Percentiles rank a stretch among this genome's conserved stretches.
Conservation (phyloP, 2,329 filamentous ascomycete genomes). For the Scedosporium aurantiacum region DNA sequence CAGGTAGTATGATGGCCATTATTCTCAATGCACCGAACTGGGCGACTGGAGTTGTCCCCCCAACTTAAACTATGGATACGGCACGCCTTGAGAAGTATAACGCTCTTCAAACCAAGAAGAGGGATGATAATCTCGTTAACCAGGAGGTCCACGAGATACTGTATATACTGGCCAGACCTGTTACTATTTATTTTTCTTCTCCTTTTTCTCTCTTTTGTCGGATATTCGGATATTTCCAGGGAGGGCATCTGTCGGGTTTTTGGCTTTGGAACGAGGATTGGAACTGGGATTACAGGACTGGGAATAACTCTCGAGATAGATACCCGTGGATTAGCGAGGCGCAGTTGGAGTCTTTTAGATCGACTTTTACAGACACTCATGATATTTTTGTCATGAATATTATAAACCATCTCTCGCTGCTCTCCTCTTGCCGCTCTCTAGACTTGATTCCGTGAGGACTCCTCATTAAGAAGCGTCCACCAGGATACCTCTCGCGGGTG, state of each 20-base stretch:
- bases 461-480: no score
- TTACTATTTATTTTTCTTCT: not conserved
- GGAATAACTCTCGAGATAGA: not conserved
- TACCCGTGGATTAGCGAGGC: not conserved
- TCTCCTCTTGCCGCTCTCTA: no score
- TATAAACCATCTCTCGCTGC: not conserved
- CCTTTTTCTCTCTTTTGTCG: not conserved
- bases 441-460: no score
- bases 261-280: not conserved
- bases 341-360: not conserved
- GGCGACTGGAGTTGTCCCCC: not conserved
- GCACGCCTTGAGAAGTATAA: no score
- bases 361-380: not conserved
- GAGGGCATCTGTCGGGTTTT: not conserved
- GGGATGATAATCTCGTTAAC: not conserved
- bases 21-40: constrained; percentile 41
- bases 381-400: not conserved
- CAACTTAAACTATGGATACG: no score
- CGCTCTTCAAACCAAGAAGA: no score
- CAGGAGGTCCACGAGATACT: not conserved
- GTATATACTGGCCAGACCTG: not conserved
- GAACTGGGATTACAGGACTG: not conserved
- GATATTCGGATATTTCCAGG: not conserved
- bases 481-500: no score
- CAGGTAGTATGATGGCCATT: constrained; percentile 41